Base-by-base conservation (phyloP, 352 stramenopile species). In the Pythium oligandrum region DNA sequence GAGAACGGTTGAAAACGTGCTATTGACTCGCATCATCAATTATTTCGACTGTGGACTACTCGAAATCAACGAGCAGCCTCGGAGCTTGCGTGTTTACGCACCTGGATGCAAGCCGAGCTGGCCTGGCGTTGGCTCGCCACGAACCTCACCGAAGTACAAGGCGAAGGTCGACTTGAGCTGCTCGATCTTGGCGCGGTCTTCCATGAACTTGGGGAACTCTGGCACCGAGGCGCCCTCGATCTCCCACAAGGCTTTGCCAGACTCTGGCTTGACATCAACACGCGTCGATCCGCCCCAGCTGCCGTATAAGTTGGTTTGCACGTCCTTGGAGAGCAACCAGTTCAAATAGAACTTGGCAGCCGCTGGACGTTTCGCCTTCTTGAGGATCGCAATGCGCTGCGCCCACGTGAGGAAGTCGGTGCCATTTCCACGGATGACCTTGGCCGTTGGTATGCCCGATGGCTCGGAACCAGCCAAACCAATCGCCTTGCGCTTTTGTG, bases 281-380 rank as follows among this genome's bases (percentile, higher is more conserved):
- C 70, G 70, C 40, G 64, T 48, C 6, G 64, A 76, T 51, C 33
- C 33, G 40, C 62, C 55, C 10, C 9, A 26, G 17, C 17, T 26
- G 17, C 17, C 50, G 32, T 63, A 53, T 3, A 73, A 17, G 7
- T 48, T 68, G 39, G 51, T 66, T 56, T 84, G 70, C 7, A 57
- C 44, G 3, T 73, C 53, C 44, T 75, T 64, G 37, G 59, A 69
- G 30, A 75, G 36, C 45, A 69, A 46, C 72, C 75, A 83, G 68
- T 83, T 86, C 51, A 81, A 44, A 49, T 83, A 72, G 17, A 86
- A 61, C 64, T 85, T 85, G 53, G 71, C 69, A 1, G 71, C 70
- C 1, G 75, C 75, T 3, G 61, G 62, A 48, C 83, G 66, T 50
- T 70, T 77, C 17, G 69, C 69, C 55, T 86, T 78, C 53, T 73